Evolutionary conservation across 345 rosid genomes (phyloP).

Genomic region (Melaleuca alternifolia): DNA sequence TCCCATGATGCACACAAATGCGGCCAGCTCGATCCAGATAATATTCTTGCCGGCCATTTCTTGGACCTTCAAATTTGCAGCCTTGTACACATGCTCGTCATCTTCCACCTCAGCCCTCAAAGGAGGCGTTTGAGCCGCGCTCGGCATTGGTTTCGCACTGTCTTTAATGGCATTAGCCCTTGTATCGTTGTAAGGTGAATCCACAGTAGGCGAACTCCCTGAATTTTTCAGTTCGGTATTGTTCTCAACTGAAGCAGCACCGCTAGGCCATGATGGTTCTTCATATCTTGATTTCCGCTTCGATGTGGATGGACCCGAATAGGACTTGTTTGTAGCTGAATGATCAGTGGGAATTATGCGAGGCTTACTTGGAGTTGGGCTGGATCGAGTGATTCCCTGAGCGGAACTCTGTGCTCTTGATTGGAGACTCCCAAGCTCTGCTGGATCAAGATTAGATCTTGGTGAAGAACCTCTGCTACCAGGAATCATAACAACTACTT

Average conservation of each 20-base stretch:
- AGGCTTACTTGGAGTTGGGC: background rate
- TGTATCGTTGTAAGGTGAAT: slow-evolving; percentile 4
- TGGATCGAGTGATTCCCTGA: background rate
- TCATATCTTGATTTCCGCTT: background rate
- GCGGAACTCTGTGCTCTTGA: background rate
- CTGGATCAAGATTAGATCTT: background rate
- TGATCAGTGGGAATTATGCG: background rate
- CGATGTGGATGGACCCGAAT: background rate
- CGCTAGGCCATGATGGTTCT: background rate
- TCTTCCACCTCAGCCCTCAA: slow-evolving; percentile 14
- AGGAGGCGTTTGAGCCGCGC: slow-evolving; percentile 33
- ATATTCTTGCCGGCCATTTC: slow-evolving; percentile 7
- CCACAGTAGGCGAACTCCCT: slow-evolving; percentile 12
- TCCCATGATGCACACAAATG: slow-evolving; percentile 20
- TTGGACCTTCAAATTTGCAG: slow-evolving; percentile 16
- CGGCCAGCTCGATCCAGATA: slow-evolving; percentile 16
- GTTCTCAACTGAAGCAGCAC: background rate
- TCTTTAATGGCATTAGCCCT: background rate
- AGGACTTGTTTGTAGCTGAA: background rate
- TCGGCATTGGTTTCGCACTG: slow-evolving; percentile 9
- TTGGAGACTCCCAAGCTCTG: background rate
- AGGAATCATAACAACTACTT: background rate
- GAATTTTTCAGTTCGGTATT: slow-evolving; percentile 4
- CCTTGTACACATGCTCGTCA: slow-evolving; percentile 14
- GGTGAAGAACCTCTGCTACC: background rate